These are phyloP conservation scores for Silene uniflora DNA, from an alignment of 148 eudicot genomes.

Conservation along the genomic window DNA sequence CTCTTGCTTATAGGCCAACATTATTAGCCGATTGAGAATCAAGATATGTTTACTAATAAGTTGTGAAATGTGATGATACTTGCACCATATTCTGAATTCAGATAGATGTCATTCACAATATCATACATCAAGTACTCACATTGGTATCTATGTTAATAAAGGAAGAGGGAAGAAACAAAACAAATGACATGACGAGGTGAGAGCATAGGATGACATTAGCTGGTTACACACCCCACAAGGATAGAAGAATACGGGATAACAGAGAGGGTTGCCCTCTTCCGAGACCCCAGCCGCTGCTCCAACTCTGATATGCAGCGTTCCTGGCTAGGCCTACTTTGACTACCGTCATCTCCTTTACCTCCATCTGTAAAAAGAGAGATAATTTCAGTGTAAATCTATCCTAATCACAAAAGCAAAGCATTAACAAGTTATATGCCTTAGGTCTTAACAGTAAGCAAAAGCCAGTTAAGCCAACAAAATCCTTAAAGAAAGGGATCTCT, in stretches of 20 bases:
- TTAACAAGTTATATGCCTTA: slow-evolving; percentile 4
- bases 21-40: not conserved
- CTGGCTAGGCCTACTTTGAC: slow-evolving; percentile 58
- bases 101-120: slow-evolving; percentile 1
- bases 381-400: slow-evolving; percentile 13
- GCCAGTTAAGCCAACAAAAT: not conserved
- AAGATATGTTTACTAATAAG: not conserved
- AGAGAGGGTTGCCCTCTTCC: slow-evolving; percentile 59
- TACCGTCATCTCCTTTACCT: slow-evolving; percentile 56
- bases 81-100: not conserved
- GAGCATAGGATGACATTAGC: not conserved
- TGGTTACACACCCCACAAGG: slow-evolving; percentile 79
- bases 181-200: slow-evolving; percentile 3
- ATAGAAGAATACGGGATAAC: slow-evolving; percentile 75
- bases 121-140: not conserved
- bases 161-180: not conserved
- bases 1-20: not conserved
- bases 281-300: slow-evolving; percentile 57
- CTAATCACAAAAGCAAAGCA: not conserved
- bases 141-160: not conserved
- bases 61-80: not conserved
- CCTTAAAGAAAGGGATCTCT: not conserved
- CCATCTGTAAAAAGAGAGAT: slow-evolving; percentile 50
- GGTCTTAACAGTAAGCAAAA: not conserved
- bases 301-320: slow-evolving; percentile 51